phyloP scores from a whole-genome alignment of 2,329 filamentous ascomycete species.

The Thielaviopsis punctulata region DNA sequence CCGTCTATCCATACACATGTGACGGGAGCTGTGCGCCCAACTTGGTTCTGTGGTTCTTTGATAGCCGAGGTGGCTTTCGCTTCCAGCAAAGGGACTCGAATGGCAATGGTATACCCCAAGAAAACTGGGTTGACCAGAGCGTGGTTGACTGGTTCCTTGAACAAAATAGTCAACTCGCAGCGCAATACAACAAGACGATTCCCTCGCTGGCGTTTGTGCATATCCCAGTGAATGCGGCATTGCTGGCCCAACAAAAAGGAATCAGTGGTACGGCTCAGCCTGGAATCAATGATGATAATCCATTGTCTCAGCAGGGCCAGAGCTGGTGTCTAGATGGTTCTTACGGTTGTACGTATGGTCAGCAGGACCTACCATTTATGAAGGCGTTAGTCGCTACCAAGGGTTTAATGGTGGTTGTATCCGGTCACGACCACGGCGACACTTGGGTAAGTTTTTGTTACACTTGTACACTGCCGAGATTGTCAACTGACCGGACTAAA shows the following conservation, averaged over 20 bases:
- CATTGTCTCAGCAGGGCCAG: conserved; percentile 25
- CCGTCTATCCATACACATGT: conserved; percentile 24
- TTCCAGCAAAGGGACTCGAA: conserved; percentile 1
- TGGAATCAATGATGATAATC: conserved; percentile 28
- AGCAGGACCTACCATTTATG: conserved; percentile 46
- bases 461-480: neutral
- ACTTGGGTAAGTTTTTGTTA: conserved; percentile 23
- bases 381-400: conserved; percentile 34
- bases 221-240: conserved; percentile 28
- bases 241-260: conserved; percentile 22
- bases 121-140: conserved; percentile 27
- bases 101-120: neutral
- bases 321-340: conserved; percentile 28
- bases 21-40: conserved; percentile 22
- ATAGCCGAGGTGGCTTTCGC: conserved; percentile 37
- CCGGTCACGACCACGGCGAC: conserved; percentile 49
- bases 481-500: neutral
- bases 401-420: conserved; percentile 41
- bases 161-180: conserved; percentile 18
- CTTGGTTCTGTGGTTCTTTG: conserved; percentile 55
- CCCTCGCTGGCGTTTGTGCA: conserved; percentile 33
- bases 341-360: conserved; percentile 25
- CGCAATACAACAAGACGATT: conserved; percentile 20
- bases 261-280: conserved; percentile 24
- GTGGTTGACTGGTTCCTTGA: conserved; percentile 29